A percentile compares a stretch with the other conserved stretches of the same genome.
Conservation (phyloP, 345 rosid species). For the Cardamine chenopodiifolia region DNA sequence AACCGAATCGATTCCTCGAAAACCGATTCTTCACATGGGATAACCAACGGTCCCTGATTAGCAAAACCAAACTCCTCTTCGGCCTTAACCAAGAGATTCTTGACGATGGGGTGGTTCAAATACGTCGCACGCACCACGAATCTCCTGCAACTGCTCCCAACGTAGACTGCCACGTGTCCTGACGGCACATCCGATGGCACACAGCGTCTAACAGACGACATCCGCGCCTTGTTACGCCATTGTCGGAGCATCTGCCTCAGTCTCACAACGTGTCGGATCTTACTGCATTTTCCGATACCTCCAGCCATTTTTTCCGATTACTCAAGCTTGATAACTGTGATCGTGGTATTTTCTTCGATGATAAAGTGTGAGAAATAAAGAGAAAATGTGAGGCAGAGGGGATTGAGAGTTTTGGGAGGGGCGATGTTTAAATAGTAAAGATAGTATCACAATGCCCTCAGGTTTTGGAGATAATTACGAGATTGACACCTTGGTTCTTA, state of each 20-base stretch:
- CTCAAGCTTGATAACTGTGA: not conserved
- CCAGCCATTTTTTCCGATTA: conserved; percentile 53
- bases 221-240: conserved; percentile 87
- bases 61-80: conserved; percentile 90
- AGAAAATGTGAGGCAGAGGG: conserved; percentile 36
- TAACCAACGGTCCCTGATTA: conserved; percentile 73
- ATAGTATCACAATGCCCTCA: conserved; percentile 29
- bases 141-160: conserved; percentile 66
- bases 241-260: conserved; percentile 82
- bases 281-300: conserved; percentile 70
- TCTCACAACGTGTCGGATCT: conserved; percentile 84
- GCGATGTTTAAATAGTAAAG: conserved; percentile 47
- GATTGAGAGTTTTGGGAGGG: conserved; percentile 10
- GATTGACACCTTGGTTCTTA: conserved; percentile 20
- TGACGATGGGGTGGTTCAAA: conserved; percentile 83
- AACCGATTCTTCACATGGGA: conserved; percentile 85
- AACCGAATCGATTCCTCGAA: conserved; percentile 76
- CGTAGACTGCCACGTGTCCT: conserved; percentile 87
- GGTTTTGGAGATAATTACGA: conserved; percentile 42
- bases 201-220: conserved; percentile 54
- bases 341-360: not conserved
- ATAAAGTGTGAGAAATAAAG: not conserved
- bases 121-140: conserved; percentile 82
- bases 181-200: conserved; percentile 82
- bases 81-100: conserved; percentile 68